phyloP scores from a whole-genome alignment of 768 basidiomycete genomes.

The Tricholoma bakamatsutake region DNA sequence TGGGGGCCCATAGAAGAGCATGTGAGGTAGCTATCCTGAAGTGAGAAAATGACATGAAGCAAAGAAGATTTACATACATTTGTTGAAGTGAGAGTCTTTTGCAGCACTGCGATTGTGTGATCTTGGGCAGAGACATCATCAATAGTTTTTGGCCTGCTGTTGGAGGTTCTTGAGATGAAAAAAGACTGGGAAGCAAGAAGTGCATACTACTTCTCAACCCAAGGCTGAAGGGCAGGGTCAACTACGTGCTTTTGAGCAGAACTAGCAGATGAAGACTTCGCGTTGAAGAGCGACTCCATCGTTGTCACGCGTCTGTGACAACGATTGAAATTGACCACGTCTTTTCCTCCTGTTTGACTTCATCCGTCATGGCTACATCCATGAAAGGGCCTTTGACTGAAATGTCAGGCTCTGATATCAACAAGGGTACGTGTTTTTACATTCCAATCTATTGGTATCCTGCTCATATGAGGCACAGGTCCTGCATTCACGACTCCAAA shows the following conservation, averaged over 20 bases:
- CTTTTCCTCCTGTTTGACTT: conserved; percentile 16
- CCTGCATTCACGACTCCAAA: conserved; percentile 3
- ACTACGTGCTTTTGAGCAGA: conserved; percentile 36
- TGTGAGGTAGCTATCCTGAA: conserved; percentile 81
- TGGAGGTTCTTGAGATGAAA: neutral
- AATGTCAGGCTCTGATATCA: conserved; percentile 31
- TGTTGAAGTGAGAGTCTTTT: conserved; percentile 84
- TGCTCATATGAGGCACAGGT: neutral
- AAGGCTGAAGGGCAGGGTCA: conserved; percentile 72
- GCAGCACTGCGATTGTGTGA: conserved; percentile 88
- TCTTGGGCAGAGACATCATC: conserved; percentile 98
- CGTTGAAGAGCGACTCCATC: conserved; percentile 50
- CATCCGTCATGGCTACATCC: conserved; percentile 2
- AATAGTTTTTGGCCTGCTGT: conserved; percentile 93
- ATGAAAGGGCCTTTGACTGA: conserved; percentile 23
- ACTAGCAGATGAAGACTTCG: conserved; percentile 37
- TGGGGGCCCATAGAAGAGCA: conserved; percentile 99
- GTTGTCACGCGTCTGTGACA: conserved; percentile 48
- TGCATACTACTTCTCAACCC: conserved; percentile 97
- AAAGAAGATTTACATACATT: conserved; percentile 53
- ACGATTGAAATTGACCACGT: conserved; percentile 25
- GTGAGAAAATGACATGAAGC: neutral
- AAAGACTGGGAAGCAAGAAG: neutral
- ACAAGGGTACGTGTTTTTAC: conserved; percentile 26
- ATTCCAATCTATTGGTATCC: neutral